Conservation (phyloP, 139 green algal species). For the Pleodorina starrii region DNA sequence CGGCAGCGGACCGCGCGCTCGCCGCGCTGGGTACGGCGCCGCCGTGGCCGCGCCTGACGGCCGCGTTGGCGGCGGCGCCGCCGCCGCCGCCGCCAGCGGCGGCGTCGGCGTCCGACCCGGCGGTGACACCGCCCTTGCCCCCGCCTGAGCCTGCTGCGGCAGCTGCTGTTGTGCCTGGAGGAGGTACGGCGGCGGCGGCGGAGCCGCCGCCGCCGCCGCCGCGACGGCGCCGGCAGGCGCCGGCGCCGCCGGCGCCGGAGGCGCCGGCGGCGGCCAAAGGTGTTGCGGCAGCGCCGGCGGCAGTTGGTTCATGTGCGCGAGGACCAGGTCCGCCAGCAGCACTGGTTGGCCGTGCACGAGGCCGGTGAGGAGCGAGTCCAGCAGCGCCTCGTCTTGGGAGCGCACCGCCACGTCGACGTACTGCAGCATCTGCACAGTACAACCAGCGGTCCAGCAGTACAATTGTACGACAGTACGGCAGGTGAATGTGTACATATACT, state of each 20-base stretch:
- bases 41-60: no score
- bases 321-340: constrained; percentile 44
- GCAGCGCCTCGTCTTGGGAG: constrained; percentile 17
- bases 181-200: background rate
- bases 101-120: background rate
- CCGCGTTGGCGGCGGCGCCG: background rate
- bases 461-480: no score
- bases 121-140: background rate
- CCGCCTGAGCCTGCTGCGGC: background rate
- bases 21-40: background rate
- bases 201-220: no score
- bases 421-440: constrained; percentile 25
- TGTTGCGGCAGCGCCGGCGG: constrained; percentile 17
- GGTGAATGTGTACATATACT: no score
- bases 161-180: background rate
- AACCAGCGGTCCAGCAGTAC: no score
- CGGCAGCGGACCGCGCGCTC: constrained; percentile 4
- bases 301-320: constrained; percentile 30
- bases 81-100: background rate
- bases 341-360: constrained; percentile 37
- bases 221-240: background rate
- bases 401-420: constrained; percentile 33
- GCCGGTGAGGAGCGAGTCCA: constrained; percentile 36
- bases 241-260: background rate
- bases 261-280: constrained; percentile 11